Conservation (phyloP, 1,284 basidiomycete species). For the Ustilago vetiveriae region DNA sequence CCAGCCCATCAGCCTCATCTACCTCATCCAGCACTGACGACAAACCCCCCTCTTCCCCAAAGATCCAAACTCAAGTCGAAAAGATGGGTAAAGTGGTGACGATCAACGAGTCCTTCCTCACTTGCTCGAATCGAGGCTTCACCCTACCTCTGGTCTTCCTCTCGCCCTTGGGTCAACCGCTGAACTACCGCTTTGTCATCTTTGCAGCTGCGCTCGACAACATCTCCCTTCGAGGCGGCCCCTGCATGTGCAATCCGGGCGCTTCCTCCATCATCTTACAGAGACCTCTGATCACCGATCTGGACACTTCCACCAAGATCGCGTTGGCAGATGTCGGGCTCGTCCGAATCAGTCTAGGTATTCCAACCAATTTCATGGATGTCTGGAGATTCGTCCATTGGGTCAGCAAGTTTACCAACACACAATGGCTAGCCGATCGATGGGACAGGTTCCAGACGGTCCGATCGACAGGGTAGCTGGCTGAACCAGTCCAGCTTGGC, state of each 20-base stretch:
- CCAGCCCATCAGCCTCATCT: no score
- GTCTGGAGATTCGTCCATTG: constrained; percentile 17
- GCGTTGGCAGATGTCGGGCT: constrained; percentile 28
- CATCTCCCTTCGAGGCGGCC: constrained; percentile 32
- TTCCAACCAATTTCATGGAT: constrained; percentile 22
- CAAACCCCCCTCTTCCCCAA: no score
- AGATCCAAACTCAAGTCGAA: no score
- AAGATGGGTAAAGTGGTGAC: no score
- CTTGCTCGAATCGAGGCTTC: constrained; percentile 1
- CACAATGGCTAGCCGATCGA: background rate
- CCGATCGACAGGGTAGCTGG: no score
- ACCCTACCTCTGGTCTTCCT: constrained; percentile 19
- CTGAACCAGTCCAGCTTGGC: no score
- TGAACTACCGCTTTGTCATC: constrained; percentile 36
- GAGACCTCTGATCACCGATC: constrained; percentile 22
- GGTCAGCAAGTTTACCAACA: constrained; percentile 1
- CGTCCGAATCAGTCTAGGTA: constrained; percentile 17
- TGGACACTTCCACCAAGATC: constrained; percentile 5
- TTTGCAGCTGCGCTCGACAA: constrained; percentile 7
- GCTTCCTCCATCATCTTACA: constrained; percentile 19
- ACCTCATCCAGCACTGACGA: no score
- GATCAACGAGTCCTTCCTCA: no score
- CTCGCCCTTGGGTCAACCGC: background rate
- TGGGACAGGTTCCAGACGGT: no score
- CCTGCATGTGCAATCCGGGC: constrained; percentile 41